These are phyloP conservation scores for Tricholoma flavovirens DNA, from an alignment of 768 basidiomycete genomes.

Conservation along the genomic window DNA sequence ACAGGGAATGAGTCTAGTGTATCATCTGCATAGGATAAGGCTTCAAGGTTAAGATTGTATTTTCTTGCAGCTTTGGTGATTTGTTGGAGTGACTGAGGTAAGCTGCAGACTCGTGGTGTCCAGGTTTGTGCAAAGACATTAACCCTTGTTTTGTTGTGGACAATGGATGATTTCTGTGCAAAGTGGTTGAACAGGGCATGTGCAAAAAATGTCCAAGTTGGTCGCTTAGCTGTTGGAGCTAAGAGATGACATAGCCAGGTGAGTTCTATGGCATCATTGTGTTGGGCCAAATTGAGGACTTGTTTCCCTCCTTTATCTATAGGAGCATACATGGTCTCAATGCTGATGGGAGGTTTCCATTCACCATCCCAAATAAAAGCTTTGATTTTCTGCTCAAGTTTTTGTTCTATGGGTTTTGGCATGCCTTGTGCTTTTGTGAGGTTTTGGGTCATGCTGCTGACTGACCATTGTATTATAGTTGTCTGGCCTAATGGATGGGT, in stretches of 20 bases:
- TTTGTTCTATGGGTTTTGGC: not conserved
- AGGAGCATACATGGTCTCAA: not conserved
- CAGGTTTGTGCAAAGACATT: too few species aligned
- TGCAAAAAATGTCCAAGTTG: too few species aligned
- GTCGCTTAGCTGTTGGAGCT: too few species aligned
- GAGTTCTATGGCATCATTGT: not conserved
- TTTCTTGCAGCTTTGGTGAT: too few species aligned
- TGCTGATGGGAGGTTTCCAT: not conserved
- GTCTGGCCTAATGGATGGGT: not conserved
- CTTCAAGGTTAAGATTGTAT: too few species aligned
- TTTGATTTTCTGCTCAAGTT: not conserved
- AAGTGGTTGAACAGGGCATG: too few species aligned
- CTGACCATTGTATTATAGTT: not conserved
- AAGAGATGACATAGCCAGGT: not conserved
- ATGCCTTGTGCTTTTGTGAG: not conserved
- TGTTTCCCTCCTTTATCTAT: not conserved
- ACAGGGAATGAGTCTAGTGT: too few species aligned
- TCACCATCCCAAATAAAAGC: not conserved
- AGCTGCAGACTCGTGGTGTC: too few species aligned
- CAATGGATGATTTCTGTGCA: too few species aligned
- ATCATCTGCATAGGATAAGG: too few species aligned
- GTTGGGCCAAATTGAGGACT: not conserved
- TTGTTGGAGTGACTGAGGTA: too few species aligned
- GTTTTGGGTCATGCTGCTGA: not conserved
- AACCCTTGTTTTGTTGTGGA: too few species aligned